Base-by-base conservation (phyloP, 345 rosid genomes). In the Dipteronia dyeriana region DNA sequence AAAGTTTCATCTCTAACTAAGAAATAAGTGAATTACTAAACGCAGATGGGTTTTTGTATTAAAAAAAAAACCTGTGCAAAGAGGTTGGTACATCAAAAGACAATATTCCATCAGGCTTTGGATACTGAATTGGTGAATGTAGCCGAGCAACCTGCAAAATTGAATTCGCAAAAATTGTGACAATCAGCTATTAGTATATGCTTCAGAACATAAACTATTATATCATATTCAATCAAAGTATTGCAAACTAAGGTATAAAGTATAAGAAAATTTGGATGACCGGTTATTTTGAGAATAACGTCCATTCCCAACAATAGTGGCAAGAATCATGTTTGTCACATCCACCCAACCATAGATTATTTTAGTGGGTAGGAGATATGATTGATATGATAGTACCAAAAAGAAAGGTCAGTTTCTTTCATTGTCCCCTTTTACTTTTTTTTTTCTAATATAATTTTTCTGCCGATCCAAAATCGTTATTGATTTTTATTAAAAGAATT, bases 51-150 rank as follows among this genome's bases (percentile, higher is more conserved):
- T 31, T 72, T 43, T 17, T 20, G 39, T 47, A 1, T 49, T 56
- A 26, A 51, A 54, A 54, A 26, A 51, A 54, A 74, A 80, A 95
- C 99, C 97, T 95, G 93, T 95, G 94, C 80, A 95, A 79, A 68
- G 98, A 95, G 17, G 96, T 95, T 72, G 91, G 95, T 75, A 95
- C 82, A 68, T 95, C 99, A 80, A 95, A 93, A 23, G 99, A 91
- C 65, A 95, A 75, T 79, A 86, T 78, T 25, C 98, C 97, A 83
- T 95, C 98, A 67, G 99, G 97, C 76, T 91, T 91, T 20, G 96
- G 90, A 85, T 95, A 93, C 56, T 89, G 87, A 74, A 93, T 82
- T 13, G 92, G 93, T 19, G 85, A 80, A 83, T 89, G 92, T 77
- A 82, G 70, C 61, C 62, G 82, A 66, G 98, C 91, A 84, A 82